Evolutionary conservation across 441 rosid species (phyloP), one percentile per base, ranked within the genome.

Genomic region (Croton laevigatus): DNA sequence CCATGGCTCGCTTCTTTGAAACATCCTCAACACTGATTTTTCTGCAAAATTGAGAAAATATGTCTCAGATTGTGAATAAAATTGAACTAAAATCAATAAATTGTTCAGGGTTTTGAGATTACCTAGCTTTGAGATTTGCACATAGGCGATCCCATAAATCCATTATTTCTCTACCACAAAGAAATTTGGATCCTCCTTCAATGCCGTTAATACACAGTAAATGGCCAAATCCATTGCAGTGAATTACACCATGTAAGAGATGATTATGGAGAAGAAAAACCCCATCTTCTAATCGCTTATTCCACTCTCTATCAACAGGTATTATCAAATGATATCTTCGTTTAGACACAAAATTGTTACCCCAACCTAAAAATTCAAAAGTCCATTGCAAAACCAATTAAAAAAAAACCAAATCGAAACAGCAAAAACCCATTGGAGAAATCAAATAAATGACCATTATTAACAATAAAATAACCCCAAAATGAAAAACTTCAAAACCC

Each of bases 81-180:
- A 13, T 13, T 46, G 67, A 74, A 54, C 4, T 20, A 69, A 74
- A 68, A n/a, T 9, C 5, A 32, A 57, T 14, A 38, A 59, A 68
- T 16, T 34, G 13, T 6, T 8, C 27, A 44, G 37, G 3, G 32
- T 49, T 46, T 61, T 10, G 53, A 62, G 9, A 17, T 65, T 81
- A 91, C 95, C 97, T 65, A 78, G 87, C 88, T 55, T 79, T 80
- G 8, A 92, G 85, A 61, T 55, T 72, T 45, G 81, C 58, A 57
- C 97, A 92, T 37, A 92, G 77, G 22, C 94, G 85, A 76, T 91
- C 93, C 98, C 97, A 91, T 64, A 94, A 87, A 37, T 91, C 97
- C 77, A 89, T 83, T 27, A 89, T 80, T 66, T 94, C 97, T 77
- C 94, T 77, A 22, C 98, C 98, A 17, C 74, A 79, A 11, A 92